Evolutionary conservation across 2,329 filamentous ascomycete genomes (phyloP).

Genomic region (Microsporum ferrugineum): DNA sequence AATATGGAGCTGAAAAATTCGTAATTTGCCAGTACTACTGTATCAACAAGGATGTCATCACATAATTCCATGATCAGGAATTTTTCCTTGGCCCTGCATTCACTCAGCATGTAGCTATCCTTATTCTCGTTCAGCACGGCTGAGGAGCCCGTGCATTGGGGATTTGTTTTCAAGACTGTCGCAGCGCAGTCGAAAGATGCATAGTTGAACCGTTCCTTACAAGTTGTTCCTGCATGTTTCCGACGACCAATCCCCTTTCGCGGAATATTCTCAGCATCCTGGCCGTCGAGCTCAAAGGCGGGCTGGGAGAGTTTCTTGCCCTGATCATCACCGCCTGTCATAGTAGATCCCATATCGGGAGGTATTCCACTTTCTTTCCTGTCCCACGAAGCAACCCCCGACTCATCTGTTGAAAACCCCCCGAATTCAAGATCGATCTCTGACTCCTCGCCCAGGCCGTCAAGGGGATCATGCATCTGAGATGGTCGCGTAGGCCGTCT

Average conservation of each 20-base stretch:
- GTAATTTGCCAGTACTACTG: slow-evolving; percentile 92
- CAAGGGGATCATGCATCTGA: slow-evolving; percentile 56
- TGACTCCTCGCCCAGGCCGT: slow-evolving; percentile 72
- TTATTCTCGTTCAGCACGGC: slow-evolving; percentile 92
- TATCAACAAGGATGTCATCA: slow-evolving; percentile 77
- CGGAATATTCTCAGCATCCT: slow-evolving; percentile 9
- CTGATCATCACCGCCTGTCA: slow-evolving; percentile 18
- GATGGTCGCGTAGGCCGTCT: slow-evolving; percentile 36
- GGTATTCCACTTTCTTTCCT: slow-evolving; percentile 15
- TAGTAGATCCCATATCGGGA: slow-evolving; percentile 20
- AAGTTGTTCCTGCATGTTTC: slow-evolving; percentile 92
- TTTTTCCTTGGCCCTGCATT: slow-evolving; percentile 77
- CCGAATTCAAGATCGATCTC: slow-evolving; percentile 70
- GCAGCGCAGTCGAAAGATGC: slow-evolving; percentile 95
- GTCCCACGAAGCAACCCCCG: slow-evolving; percentile 23
- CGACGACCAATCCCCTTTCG: slow-evolving; percentile 51
- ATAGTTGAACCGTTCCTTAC: slow-evolving; percentile 95
- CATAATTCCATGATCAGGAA: slow-evolving; percentile 91
- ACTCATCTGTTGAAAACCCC: slow-evolving; percentile 45
- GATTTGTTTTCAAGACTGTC: slow-evolving; percentile 80
- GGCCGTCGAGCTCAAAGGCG: slow-evolving; percentile 10
- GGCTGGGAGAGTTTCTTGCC: neutral
- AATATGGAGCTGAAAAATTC: slow-evolving; percentile 99
- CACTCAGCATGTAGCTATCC: slow-evolving; percentile 94
- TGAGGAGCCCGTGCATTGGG: slow-evolving; percentile 74